Evolutionary conservation across 164 flowering plant genomes (phyloP).

Genomic region (Sextonia rubra): DNA sequence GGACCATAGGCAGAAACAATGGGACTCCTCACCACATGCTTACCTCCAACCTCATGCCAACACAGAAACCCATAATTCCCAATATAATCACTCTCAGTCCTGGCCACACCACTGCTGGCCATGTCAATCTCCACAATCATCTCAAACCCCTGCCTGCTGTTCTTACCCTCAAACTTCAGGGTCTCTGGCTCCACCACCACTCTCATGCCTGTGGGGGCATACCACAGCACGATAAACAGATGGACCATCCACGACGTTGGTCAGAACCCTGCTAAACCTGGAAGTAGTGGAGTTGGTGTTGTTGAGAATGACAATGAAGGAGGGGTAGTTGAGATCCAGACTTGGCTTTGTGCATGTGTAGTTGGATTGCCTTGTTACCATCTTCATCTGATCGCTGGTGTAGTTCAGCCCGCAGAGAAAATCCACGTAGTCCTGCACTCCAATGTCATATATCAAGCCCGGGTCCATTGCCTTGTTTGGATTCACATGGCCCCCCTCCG

Average conservation of each 20-base stretch:
- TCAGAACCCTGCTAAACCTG: constrained; percentile 19
- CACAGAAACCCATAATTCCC: constrained; percentile 40
- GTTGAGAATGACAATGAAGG: constrained; percentile 23
- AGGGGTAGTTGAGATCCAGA: constrained; percentile 31
- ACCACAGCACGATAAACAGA: constrained; percentile 15
- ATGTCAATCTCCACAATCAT: constrained; percentile 25
- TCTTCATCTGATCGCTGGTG: constrained; percentile 21
- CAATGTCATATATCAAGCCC: constrained; percentile 34
- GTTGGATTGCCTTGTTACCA: constrained; percentile 19
- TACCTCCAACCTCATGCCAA: constrained; percentile 42
- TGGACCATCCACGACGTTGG: constrained; percentile 11
- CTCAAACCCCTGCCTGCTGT: constrained; percentile 6
- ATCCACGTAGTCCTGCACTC: constrained; percentile 21
- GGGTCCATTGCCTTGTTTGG: constrained; percentile 44
- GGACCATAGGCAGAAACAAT: constrained; percentile 26
- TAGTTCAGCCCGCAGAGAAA: constrained; percentile 33
- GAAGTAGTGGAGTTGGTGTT: constrained; percentile 14
- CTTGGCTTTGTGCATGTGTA: constrained; percentile 19
- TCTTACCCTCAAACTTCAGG: constrained; percentile 4
- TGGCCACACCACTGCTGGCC: neutral
- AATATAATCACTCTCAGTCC: neutral
- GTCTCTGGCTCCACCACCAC: constrained; percentile 6
- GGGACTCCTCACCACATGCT: constrained; percentile 49
- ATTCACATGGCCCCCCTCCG: constrained; percentile 36
- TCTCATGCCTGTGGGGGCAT: constrained; percentile 8